Evolutionary conservation across 768 basidiomycete genomes (phyloP).

Genomic region (Leccinellum rugosiceps): DNA sequence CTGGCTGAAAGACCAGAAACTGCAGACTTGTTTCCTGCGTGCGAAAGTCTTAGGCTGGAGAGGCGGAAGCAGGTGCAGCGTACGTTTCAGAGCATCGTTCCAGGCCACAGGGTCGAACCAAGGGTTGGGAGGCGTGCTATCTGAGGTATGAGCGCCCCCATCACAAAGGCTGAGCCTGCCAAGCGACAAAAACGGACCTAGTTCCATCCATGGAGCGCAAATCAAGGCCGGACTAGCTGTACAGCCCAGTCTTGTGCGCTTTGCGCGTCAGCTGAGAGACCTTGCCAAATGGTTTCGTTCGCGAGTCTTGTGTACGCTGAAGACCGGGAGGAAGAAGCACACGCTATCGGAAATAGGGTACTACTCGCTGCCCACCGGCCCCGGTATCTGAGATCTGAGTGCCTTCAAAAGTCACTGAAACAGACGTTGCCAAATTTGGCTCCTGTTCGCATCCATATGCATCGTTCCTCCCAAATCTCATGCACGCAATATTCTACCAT

Average conservation of each 20-base stretch:
- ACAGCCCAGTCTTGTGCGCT: constrained; percentile 69
- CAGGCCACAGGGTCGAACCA: constrained; percentile 60
- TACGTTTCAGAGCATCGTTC: constrained; percentile 69
- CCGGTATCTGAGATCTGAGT: constrained; percentile 2
- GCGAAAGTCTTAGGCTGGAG: constrained; percentile 5
- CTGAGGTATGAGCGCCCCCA: constrained; percentile 20
- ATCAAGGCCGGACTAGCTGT: constrained; percentile 55
- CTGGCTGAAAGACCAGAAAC: constrained; percentile 90
- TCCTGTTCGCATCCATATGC: neutral
- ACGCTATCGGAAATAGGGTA: constrained; percentile 19
- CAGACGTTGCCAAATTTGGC: constrained; percentile 22
- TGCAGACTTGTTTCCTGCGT: constrained; percentile 77
- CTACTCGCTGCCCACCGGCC: constrained; percentile 10
- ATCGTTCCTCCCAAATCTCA: neutral
- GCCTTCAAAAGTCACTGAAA: constrained; percentile 11
- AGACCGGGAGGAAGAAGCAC: constrained; percentile 19
- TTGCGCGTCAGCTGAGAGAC: constrained; percentile 46
- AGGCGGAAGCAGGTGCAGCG: constrained; percentile 14
- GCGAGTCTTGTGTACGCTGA: constrained; percentile 9
- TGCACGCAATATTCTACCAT: neutral
- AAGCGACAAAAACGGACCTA: constrained; percentile 38
- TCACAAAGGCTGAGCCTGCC: neutral
- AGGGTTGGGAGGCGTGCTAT: constrained; percentile 54
- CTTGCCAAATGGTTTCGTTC: constrained; percentile 14
- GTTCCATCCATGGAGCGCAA: constrained; percentile 75